Conservation (phyloP, 2,329 filamentous ascomycete species). For the Chalaropsis thielavioides region DNA sequence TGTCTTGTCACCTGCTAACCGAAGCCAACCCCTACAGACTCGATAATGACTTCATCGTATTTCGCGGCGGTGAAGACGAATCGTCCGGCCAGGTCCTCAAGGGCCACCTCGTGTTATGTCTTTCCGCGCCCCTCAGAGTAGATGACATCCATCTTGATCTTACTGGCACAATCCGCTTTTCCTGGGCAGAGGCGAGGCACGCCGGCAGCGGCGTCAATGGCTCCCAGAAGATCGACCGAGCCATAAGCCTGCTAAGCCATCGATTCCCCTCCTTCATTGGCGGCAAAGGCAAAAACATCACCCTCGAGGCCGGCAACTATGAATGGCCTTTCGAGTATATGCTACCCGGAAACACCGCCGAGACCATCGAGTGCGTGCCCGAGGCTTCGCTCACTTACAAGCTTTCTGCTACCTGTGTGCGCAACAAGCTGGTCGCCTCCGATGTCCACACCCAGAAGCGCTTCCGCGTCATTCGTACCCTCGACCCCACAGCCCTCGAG, state of each 20-base stretch:
- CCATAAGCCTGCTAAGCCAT: conserved; percentile 49
- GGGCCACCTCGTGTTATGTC: conserved; percentile 58
- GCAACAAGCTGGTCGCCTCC: conserved; percentile 69
- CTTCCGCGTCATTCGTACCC: conserved; percentile 60
- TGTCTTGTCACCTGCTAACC: conserved; percentile 1
- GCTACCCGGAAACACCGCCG: conserved; percentile 57
- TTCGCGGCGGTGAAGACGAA: conserved; percentile 61
- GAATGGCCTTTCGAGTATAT: conserved; percentile 68
- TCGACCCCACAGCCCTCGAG: conserved; percentile 62
- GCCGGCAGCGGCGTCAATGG: conserved; percentile 11
- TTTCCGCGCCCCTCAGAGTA: conserved; percentile 52
- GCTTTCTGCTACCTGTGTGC: conserved; percentile 75
- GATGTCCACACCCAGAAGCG: conserved; percentile 71
- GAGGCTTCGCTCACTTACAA: conserved; percentile 83
- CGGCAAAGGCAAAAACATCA: conserved; percentile 39
- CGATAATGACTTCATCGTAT: conserved; percentile 65
- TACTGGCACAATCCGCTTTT: conserved; percentile 51
- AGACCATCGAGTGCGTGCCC: conserved; percentile 79
- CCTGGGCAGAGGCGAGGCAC: conserved; percentile 14
- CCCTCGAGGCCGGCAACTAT: conserved; percentile 60
- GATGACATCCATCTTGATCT: conserved; percentile 61
- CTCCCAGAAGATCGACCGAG: conserved; percentile 43
- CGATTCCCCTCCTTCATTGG: conserved; percentile 53
- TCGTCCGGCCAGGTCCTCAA: conserved; percentile 61
- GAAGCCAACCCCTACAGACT: conserved; percentile 35